Base-by-base conservation (phyloP, 2,329 filamentous ascomycete species). In the Aspergillus sp. region DNA sequence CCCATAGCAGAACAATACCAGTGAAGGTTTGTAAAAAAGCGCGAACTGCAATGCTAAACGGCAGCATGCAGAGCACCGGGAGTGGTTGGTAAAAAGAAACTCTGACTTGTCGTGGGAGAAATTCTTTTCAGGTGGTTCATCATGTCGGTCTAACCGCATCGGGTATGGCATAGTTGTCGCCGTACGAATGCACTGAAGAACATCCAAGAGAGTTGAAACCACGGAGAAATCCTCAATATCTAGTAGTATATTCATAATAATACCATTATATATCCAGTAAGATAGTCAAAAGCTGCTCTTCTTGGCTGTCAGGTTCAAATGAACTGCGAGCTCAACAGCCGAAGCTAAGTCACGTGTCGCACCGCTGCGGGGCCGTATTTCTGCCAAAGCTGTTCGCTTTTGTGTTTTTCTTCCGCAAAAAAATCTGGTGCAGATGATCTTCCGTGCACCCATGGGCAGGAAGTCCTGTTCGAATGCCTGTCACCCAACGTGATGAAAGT, bases 1-100 rank as follows among this genome's bases (percentile, higher is more conserved):
- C 79, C 74, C 63, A 64, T 58, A 63, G 61, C 53, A 57, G 54
- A 62, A 64, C 58, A 68, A 60, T 54, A 60, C 60, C 62, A 70
- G 52, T 69, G 66, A 69, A 70, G 67, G 61, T 51, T 55, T 53
- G 50, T 60, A 52, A 45, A 49, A 55, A 55, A 39, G 37, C 25
- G 53, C 65, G 58, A 54, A 55, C 60, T 63, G 65, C 54, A 55
- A 66, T 57, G 45, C 46, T 30, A 45, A 19, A 55, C 49, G 49
- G 62, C 64, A 71, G 59, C 53, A 57, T 70, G 67, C 65, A 39
- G 37, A 39, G 37, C 37, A 39, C 37, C 17, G 53, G 62, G 65
- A 68, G 69, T 71, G 69, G 64, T 61, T 66, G 56, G 35, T 54
- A 46, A 57, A 54, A 50, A 55, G 52, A 56, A 60, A 50, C 38